phyloP scores from a whole-genome alignment of 768 basidiomycete species.

The Asterophora lycoperdoides region DNA sequence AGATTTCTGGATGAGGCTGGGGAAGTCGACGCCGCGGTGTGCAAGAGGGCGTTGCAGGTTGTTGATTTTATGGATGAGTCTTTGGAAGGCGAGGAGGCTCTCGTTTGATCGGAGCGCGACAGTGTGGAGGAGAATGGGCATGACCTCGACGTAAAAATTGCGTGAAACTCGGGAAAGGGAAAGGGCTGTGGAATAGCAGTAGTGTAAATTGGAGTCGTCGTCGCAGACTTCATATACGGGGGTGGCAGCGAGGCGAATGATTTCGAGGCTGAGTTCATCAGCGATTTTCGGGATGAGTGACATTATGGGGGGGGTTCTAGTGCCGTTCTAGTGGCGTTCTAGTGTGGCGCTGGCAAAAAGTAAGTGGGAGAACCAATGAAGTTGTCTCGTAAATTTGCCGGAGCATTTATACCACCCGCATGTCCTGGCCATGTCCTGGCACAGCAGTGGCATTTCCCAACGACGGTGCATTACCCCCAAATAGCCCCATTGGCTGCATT shows the following conservation, averaged over 20 bases:
- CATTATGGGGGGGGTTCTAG: not conserved
- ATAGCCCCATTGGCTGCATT: not conserved
- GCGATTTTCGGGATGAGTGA: slow-evolving; percentile 26
- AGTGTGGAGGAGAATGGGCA: slow-evolving; percentile 37
- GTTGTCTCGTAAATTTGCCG: not conserved
- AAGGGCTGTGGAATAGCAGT: slow-evolving; percentile 24
- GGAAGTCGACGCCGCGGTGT: slow-evolving; percentile 29
- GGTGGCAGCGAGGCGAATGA: slow-evolving; percentile 28
- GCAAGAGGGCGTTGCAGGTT: slow-evolving; percentile 11
- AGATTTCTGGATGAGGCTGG: slow-evolving; percentile 27
- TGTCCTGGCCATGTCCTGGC: not conserved
- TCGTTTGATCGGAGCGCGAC: slow-evolving; percentile 28
- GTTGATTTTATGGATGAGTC: slow-evolving; percentile 27
- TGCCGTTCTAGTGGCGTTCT: too few species aligned
- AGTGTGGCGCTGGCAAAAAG: not conserved
- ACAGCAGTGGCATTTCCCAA: not conserved
- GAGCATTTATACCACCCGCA: not conserved
- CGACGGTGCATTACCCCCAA: not conserved
- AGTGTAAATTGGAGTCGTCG: not conserved
- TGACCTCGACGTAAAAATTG: slow-evolving; percentile 27
- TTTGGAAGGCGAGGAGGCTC: slow-evolving; percentile 29
- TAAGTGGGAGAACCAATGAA: not conserved
- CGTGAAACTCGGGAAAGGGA: slow-evolving; percentile 32
- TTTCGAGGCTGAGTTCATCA: slow-evolving; percentile 32
- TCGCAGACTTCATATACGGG: slow-evolving; percentile 16